Evolutionary conservation across 2,329 filamentous ascomycete genomes (phyloP).

Genomic region (Calycina marina): DNA sequence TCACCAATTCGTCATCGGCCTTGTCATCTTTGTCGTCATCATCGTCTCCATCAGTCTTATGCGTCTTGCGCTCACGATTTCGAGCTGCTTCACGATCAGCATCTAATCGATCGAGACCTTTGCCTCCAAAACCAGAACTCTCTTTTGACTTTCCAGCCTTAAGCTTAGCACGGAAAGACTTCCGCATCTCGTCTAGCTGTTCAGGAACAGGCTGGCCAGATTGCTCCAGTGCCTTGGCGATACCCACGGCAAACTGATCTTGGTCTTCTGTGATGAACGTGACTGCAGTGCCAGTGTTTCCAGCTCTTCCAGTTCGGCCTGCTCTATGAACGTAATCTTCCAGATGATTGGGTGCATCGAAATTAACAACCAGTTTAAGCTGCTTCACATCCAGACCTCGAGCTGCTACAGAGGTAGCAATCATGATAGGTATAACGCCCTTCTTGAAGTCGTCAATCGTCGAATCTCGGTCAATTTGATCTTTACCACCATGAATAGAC

Average conservation of each 20-base stretch:
- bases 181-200: conserved; percentile 47
- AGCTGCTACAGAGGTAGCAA: conserved; percentile 90
- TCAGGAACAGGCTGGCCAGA: conserved; percentile 76
- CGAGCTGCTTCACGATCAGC: conserved; percentile 80
- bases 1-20: conserved; percentile 51
- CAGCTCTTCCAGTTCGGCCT: conserved; percentile 84
- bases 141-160: conserved; percentile 86
- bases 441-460: conserved; percentile 90
- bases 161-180: conserved; percentile 74
- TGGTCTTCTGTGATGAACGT: conserved; percentile 89
- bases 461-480: conserved; percentile 84
- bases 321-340: conserved; percentile 95
- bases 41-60: conserved; percentile 73
- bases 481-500: conserved; percentile 87
- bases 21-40: conserved; percentile 67
- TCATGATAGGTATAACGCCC: conserved; percentile 75
- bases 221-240: conserved; percentile 69
- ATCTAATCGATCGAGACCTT: conserved; percentile 82
- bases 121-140: conserved; percentile 82
- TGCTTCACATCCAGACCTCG: conserved; percentile 93
- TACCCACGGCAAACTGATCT: conserved; percentile 82
- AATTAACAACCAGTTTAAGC: conserved; percentile 90
- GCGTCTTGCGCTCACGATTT: conserved; percentile 73
- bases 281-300: conserved; percentile 86
- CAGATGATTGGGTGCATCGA: conserved; percentile 81